A percentile compares a stretch with the other conserved stretches of the same genome.
These are phyloP conservation scores for Lipomyces yamanashiensis DNA, from an alignment of 805 yeast genomes.

Conservation along the genomic window DNA sequence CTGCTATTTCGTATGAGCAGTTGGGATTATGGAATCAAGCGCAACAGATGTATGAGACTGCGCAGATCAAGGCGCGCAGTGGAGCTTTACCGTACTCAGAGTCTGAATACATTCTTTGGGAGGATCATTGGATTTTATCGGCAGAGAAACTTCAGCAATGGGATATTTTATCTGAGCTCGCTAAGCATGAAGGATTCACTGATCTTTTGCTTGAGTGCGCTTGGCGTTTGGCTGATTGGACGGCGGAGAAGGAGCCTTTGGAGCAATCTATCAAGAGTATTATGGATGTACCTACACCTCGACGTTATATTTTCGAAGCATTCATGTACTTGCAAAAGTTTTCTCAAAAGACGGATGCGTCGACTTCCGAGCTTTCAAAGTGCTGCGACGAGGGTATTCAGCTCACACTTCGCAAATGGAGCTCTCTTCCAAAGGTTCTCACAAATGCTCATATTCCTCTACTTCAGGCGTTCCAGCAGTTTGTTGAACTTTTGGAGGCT, in stretches of 20 bases:
- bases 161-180: conserved; percentile 95
- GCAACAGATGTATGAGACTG: conserved; percentile 89
- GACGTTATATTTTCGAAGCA: conserved; percentile 94
- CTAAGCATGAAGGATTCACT: conserved; percentile 97
- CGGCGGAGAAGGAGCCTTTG: conserved; percentile 88
- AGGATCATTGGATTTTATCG: conserved; percentile 97
- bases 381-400: conserved; percentile 97
- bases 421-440: conserved; percentile 73
- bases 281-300: conserved; percentile 98
- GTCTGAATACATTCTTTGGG: conserved; percentile 95
- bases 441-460: conserved; percentile 87
- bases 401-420: conserved; percentile 89
- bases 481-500: conserved; percentile 96
- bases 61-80: conserved; percentile 94
- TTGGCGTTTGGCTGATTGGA: conserved; percentile 99
- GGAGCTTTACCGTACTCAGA: conserved; percentile 96
- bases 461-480: conserved; percentile 94
- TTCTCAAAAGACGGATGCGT: conserved; percentile 80
- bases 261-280: conserved; percentile 94
- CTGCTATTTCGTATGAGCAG: conserved; percentile 93
- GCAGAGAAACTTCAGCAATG: conserved; percentile 97
- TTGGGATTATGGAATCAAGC: conserved; percentile 95
- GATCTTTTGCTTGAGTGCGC: conserved; percentile 97
- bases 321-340: conserved; percentile 90
- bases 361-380: conserved; percentile 80